A percentile compares a stretch with the other conserved stretches of the same genome.
Evolutionary conservation across 2,329 filamentous ascomycete species (phyloP).

Genomic region (Colletotrichum sp.): DNA sequence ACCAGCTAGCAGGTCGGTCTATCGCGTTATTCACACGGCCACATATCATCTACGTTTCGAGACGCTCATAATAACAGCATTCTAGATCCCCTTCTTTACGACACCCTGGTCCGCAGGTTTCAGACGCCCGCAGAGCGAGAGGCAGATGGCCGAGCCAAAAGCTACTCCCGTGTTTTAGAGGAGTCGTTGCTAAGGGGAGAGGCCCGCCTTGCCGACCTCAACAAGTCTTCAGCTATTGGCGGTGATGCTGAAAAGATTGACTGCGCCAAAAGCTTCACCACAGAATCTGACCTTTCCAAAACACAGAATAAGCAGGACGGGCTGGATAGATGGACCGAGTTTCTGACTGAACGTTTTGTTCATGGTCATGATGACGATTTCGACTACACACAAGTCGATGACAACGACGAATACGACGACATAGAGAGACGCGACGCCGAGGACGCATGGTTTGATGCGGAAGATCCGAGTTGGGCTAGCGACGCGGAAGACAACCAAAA

Average conservation of each 20-base stretch:
- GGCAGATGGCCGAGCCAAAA: slow-evolving; percentile 73
- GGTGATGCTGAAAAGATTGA: neutral
- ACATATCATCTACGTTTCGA: neutral
- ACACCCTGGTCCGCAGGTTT: slow-evolving; percentile 78
- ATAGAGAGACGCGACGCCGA: slow-evolving; percentile 65
- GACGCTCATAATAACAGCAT: neutral
- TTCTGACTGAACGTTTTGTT: slow-evolving; percentile 77
- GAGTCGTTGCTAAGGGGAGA: slow-evolving; percentile 79
- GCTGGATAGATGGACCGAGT: slow-evolving; percentile 70
- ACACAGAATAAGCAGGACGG: slow-evolving; percentile 69
- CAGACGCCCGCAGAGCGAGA: slow-evolving; percentile 77
- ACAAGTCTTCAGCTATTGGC: neutral
- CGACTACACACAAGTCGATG: slow-evolving; percentile 75
- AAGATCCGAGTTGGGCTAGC: slow-evolving; percentile 72
- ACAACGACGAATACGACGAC: slow-evolving; percentile 73
- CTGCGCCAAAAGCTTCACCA: neutral
- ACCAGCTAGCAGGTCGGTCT: slow-evolving; percentile 57
- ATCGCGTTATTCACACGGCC: neutral
- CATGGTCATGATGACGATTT: slow-evolving; percentile 79
- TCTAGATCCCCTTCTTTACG: slow-evolving; percentile 80
- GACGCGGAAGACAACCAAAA: slow-evolving; percentile 40
- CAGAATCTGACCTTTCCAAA: slow-evolving; percentile 36
- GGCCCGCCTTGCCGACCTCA: slow-evolving; percentile 69
- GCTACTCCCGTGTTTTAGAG: slow-evolving; percentile 80
- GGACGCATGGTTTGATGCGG: slow-evolving; percentile 81